Percentiles rank a stretch among this genome's conserved stretches.
phyloP scores from a whole-genome alignment of 306 rosid species.

The Senna siamea region DNA sequence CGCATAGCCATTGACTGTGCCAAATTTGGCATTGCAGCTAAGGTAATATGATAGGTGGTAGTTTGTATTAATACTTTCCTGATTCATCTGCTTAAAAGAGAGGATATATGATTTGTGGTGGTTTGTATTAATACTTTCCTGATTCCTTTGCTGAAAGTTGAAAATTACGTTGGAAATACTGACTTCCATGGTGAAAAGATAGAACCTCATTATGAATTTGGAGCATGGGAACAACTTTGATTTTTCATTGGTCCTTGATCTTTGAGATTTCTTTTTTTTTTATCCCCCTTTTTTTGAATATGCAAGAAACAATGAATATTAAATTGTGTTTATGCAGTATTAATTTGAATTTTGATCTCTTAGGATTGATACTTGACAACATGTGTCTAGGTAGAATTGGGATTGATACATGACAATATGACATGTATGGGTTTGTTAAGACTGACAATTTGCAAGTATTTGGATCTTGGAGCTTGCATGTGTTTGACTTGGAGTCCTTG shows the following conservation, averaged over 20 bases:
- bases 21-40: slow-evolving; percentile 76
- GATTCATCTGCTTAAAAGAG: slow-evolving; percentile 13
- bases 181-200: not conserved
- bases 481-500: slow-evolving; percentile 8
- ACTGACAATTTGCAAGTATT: not conserved
- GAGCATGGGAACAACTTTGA: slow-evolving; percentile 6
- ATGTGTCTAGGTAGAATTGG: not conserved
- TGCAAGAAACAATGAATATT: not conserved
- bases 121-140: slow-evolving; percentile 1
- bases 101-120: not conserved
- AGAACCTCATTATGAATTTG: not conserved
- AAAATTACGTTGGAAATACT: not conserved
- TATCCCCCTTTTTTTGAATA: not conserved
- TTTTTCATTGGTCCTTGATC: slow-evolving; percentile 6
- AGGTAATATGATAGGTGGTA: slow-evolving; percentile 56
- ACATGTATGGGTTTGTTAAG: not conserved
- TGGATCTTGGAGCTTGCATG: slow-evolving; percentile 12
- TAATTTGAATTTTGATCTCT: not conserved
- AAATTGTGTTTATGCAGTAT: not conserved
- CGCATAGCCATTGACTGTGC: slow-evolving; percentile 95
- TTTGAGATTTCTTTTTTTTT: not conserved
- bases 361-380: not conserved
- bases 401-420: no score
- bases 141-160: slow-evolving; percentile 21
- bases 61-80: not conserved